These are phyloP conservation scores for Lipomyces starkeyi DNA, from an alignment of 805 yeast genomes.

Conservation along the genomic window DNA sequence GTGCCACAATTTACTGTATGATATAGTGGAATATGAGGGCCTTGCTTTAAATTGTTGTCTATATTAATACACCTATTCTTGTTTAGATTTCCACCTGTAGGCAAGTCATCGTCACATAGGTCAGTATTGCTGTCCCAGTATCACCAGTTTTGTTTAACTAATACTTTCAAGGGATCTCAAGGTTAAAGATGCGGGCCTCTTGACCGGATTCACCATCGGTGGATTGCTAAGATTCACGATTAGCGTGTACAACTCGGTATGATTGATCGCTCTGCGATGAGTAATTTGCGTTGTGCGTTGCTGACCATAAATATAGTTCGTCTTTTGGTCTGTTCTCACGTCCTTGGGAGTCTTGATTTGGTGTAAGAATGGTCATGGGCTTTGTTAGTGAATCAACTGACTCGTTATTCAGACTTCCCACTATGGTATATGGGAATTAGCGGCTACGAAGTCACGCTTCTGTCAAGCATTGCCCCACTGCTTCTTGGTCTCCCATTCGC, in stretches of 20 bases:
- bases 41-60: slow-evolving; percentile 2
- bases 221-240: slow-evolving; percentile 44
- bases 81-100: slow-evolving; percentile 21
- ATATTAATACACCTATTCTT: slow-evolving; percentile 12
- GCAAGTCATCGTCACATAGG: slow-evolving; percentile 8
- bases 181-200: slow-evolving; percentile 17
- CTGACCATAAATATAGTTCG: slow-evolving; percentile 52
- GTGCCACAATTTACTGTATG: slow-evolving; percentile 34
- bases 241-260: slow-evolving; percentile 53
- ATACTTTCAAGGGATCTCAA: slow-evolving; percentile 5
- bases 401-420: slow-evolving; percentile 64
- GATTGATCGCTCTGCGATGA: not conserved
- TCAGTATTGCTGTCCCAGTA: not conserved
- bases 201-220: slow-evolving; percentile 32
- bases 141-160: slow-evolving; percentile 12
- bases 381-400: not conserved
- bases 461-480: slow-evolving; percentile 64
- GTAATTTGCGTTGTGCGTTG: not conserved
- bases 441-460: slow-evolving; percentile 82
- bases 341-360: slow-evolving; percentile 86
- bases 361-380: slow-evolving; percentile 50
- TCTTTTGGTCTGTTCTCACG: slow-evolving; percentile 85
- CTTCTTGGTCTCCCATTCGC: slow-evolving; percentile 57
- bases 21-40: not conserved
- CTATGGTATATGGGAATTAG: slow-evolving; percentile 94